Conservation (phyloP, 768 basidiomycete genomes). For the Boletus tomentosulus region DNA sequence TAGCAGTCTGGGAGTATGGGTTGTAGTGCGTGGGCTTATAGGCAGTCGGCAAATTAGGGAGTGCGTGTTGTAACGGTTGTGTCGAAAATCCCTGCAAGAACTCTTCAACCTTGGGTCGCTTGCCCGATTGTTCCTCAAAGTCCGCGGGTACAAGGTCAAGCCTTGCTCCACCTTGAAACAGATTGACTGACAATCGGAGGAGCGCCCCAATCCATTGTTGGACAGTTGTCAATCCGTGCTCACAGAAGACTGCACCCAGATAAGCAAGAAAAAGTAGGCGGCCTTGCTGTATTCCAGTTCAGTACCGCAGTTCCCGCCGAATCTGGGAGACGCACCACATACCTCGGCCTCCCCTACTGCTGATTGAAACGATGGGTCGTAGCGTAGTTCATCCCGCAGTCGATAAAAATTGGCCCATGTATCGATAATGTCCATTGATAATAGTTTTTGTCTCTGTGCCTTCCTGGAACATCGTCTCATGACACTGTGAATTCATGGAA, state of each 20-base stretch:
- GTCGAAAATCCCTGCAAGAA: conserved; percentile 29
- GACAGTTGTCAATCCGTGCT: conserved; percentile 48
- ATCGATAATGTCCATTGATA: conserved; percentile 33
- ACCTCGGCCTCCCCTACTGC: conserved; percentile 36
- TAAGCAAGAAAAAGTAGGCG: conserved; percentile 60
- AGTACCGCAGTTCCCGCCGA: conserved; percentile 12
- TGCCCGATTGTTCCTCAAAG: conserved; percentile 28
- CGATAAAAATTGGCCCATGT: conserved; percentile 37
- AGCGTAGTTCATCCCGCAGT: conserved; percentile 32
- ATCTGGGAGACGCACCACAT: conserved; percentile 20
- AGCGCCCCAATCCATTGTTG: conserved; percentile 53
- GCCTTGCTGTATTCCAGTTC: conserved; percentile 43
- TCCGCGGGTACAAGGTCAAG: conserved; percentile 20
- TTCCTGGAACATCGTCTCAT: conserved; percentile 25
- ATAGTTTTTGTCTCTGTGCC: conserved; percentile 22
- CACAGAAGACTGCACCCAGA: conserved; percentile 58
- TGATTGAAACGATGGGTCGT: conserved; percentile 27
- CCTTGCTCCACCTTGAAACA: conserved; percentile 13
- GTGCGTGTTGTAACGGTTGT: conserved; percentile 22
- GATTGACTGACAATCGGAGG: conserved; percentile 25
- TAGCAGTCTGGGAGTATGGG: conserved; percentile 20
- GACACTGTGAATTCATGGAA: conserved; percentile 9
- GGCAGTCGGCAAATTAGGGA: conserved; percentile 8
- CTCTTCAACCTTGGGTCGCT: conserved; percentile 29
- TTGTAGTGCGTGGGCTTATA: conserved; percentile 30